Evolutionary conservation across 192 early-diverging fungal genomes (phyloP).

Genomic region (Coemansia sp.): DNA sequence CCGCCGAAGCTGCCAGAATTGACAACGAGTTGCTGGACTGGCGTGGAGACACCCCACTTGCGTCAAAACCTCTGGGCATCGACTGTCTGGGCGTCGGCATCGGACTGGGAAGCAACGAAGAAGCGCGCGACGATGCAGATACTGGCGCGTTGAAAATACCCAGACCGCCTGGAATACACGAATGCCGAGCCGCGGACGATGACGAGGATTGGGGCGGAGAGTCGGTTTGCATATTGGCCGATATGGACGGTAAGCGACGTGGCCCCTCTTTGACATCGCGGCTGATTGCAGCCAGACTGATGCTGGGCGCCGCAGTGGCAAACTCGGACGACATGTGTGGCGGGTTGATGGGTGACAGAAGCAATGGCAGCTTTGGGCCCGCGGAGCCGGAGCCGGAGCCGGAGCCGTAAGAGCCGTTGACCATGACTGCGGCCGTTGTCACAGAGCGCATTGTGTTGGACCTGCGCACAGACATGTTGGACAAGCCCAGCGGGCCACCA

Average conservation of each 20-base stretch:
- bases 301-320: background rate
- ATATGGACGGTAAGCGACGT: slow-evolving; percentile 52
- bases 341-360: slow-evolving; percentile 46
- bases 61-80: slow-evolving; percentile 36
- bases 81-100: slow-evolving; percentile 44
- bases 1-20: slow-evolving; percentile 32
- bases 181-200: background rate
- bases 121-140: background rate
- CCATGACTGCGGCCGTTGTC: slow-evolving; percentile 42
- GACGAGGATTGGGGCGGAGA: slow-evolving; percentile 11
- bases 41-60: background rate
- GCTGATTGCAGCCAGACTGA: slow-evolving; percentile 43
- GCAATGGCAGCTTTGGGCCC: slow-evolving; percentile 32
- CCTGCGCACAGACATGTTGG: slow-evolving; percentile 17
- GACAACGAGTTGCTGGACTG: slow-evolving; percentile 27
- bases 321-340: background rate
- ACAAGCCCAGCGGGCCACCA: slow-evolving; percentile 31
- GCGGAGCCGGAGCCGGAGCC: too few species aligned
- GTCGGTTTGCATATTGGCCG: slow-evolving; percentile 27
- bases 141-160: slow-evolving; percentile 32
- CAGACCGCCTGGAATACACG: slow-evolving; percentile 36
- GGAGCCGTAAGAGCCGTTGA: slow-evolving; percentile 7
- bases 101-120: slow-evolving; percentile 42
- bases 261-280: slow-evolving; percentile 48
- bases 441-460: slow-evolving; percentile 37